Base-by-base conservation (phyloP, 2,329 filamentous ascomycete species). In the Fusarium goolgardi region DNA sequence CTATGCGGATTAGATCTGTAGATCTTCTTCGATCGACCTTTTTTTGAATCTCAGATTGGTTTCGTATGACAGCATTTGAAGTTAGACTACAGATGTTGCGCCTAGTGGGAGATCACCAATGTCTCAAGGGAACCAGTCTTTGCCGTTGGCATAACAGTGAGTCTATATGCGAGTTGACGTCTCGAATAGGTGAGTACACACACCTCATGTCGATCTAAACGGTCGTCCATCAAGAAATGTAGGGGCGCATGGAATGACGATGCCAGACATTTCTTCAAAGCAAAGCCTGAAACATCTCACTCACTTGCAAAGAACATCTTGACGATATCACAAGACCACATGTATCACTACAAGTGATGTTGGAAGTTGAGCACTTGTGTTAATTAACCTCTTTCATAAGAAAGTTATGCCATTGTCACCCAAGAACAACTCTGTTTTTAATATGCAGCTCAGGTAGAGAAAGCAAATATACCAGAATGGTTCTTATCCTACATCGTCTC, bases 131-230 rank as follows among this genome's bases (percentile, higher is more conserved):
- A 41, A 15, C 15, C 31, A 37, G 41, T 59, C 35, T 55, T 35
- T 20, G 8, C 31, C 20, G 56, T 63, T 63, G 56, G 40, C 66
- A 40, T 27, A 55, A 43, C 39, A 41, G 51, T 47, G 32, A 55
- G n/a, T 18, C 7, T 21, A 27, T 13, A 25, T 43, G 43, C 34
- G 61, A 43, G 57, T 45, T 21, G n/a, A 41, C 11, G 41, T 35
- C 44, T 47, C 32, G 25, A 25, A 18, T 12, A 12, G 25, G 11
- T 39, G 47, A 50, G 23, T 32, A 34, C 41, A 29, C 21, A 40
- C 41, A 44, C 25, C 31, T 53, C 15, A 10, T 34, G 34, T 44
- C 45, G 18, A 39, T 43, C 21, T 37, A 52, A 37, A 57, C 10
- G 43, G 35, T 31, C 25, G 21, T 23, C n/a, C 12, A 49, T 25